phyloP scores from a whole-genome alignment of 305 asterid genomes.

The Rubia balearica region DNA sequence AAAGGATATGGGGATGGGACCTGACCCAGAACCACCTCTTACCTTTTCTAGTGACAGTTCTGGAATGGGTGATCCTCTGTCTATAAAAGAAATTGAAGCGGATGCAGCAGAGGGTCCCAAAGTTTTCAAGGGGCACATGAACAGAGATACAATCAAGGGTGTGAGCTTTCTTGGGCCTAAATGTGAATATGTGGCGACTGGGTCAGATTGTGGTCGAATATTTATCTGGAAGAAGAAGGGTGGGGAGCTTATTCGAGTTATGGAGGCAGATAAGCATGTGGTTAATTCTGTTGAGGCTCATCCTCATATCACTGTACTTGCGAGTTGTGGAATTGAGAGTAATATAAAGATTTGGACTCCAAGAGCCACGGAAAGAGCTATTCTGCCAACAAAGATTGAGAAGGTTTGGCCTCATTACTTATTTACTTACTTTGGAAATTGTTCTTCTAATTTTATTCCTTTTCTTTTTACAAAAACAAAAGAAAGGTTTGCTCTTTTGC shows the following conservation, averaged over 20 bases:
- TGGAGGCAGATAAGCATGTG: slow-evolving; percentile 74
- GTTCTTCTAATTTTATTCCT: neutral
- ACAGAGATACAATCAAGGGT: slow-evolving; percentile 76
- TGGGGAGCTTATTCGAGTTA: slow-evolving; percentile 79
- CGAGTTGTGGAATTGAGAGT: slow-evolving; percentile 88
- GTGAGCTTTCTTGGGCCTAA: slow-evolving; percentile 86
- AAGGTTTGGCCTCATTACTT: slow-evolving; percentile 40
- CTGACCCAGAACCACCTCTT: slow-evolving; percentile 38
- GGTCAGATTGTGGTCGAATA: slow-evolving; percentile 96
- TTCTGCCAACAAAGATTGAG: slow-evolving; percentile 52
- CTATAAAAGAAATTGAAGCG: slow-evolving; percentile 27
- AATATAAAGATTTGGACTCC: slow-evolving; percentile 90
- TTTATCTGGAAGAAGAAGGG: slow-evolving; percentile 88
- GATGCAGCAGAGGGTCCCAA: slow-evolving; percentile 44
- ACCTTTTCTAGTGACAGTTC: slow-evolving; percentile 31
- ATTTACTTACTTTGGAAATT: neutral
- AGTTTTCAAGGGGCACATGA: slow-evolving; percentile 78
- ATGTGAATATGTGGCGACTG: slow-evolving; percentile 85
- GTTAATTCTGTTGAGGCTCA: slow-evolving; percentile 90
- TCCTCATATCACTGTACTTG: slow-evolving; percentile 70
- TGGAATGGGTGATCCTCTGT: slow-evolving; percentile 25
- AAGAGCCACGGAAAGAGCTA: slow-evolving; percentile 58
- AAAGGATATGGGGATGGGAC: slow-evolving; percentile 63
- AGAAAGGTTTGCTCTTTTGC: neutral
- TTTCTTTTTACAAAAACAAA: neutral